phyloP scores from a whole-genome alignment of 768 basidiomycete species.

The Phanerochaete sordida region DNA sequence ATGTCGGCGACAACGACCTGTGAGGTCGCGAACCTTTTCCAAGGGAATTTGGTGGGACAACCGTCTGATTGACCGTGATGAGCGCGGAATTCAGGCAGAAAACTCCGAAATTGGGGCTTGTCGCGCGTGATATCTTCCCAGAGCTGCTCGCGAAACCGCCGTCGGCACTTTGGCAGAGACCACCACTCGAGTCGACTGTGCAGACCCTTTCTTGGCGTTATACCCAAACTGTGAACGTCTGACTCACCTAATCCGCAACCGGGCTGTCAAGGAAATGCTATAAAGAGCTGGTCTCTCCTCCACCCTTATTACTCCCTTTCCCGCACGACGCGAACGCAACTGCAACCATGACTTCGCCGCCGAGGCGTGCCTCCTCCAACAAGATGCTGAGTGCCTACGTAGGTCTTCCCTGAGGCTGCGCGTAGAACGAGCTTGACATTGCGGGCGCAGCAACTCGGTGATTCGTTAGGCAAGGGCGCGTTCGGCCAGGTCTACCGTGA shows the following conservation, averaged over 20 bases:
- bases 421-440: background rate
- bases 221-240: conserved; percentile 2
- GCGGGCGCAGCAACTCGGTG: conserved; percentile 81
- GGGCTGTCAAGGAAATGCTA: background rate
- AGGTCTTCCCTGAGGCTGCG: conserved; percentile 3
- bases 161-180: conserved; percentile 3
- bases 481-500: conserved; percentile 96
- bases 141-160: background rate
- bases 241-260: background rate
- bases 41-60: background rate
- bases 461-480: conserved; percentile 93
- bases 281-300: conserved; percentile 9
- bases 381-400: conserved; percentile 28
- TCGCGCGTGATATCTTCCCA: background rate
- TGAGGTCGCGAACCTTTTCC: conserved; percentile 4
- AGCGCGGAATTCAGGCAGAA: background rate
- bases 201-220: conserved; percentile 2
- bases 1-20: conserved; percentile 6
- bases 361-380: conserved; percentile 19
- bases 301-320: background rate
- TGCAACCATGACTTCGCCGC: conserved; percentile 15
- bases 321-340: background rate
- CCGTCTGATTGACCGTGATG: background rate
- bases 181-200: conserved; percentile 1
- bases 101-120: background rate